Conservation (phyloP, 2,329 filamentous ascomycete genomes). For the Orbilia javanica region DNA sequence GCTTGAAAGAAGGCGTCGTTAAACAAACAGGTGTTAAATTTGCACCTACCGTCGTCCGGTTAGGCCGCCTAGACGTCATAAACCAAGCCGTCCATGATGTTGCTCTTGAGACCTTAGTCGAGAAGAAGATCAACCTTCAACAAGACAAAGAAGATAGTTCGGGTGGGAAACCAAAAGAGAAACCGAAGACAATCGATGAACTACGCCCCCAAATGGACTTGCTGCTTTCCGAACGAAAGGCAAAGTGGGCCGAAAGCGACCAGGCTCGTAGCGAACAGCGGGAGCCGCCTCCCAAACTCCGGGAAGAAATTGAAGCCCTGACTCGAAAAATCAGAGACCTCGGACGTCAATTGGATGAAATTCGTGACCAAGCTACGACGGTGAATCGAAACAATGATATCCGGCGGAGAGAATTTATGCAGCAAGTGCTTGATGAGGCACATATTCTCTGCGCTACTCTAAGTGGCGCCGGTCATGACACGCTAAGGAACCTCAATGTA, state of each 20-base stretch:
- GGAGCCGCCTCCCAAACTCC: conserved; percentile 69
- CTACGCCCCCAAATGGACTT: conserved; percentile 74
- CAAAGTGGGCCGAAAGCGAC: conserved; percentile 69
- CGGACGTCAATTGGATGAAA: conserved; percentile 84
- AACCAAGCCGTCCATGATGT: conserved; percentile 90
- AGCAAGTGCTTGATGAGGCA: conserved; percentile 88
- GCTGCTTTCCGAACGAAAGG: conserved; percentile 72
- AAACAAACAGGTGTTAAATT: conserved; percentile 78
- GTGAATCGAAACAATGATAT: conserved; percentile 87
- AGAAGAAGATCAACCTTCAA: conserved; percentile 71
- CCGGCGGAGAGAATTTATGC: conserved; percentile 83
- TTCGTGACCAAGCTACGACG: conserved; percentile 86
- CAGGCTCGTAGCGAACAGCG: conserved; percentile 71
- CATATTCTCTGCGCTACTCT: conserved; percentile 96
- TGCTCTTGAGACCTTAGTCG: conserved; percentile 91
- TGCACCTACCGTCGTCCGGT: conserved; percentile 86
- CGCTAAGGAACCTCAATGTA: conserved; percentile 93
- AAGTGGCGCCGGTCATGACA: conserved; percentile 95
- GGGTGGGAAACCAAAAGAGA: conserved; percentile 65
- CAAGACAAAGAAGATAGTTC: conserved; percentile 65
- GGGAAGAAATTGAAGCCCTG: conserved; percentile 81
- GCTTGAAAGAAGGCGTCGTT: conserved; percentile 87
- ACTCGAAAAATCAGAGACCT: conserved; percentile 77
- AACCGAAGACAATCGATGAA: conserved; percentile 58
- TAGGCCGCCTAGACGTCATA: conserved; percentile 92